A percentile compares a stretch with the other conserved stretches of the same genome.
Conservation (phyloP, 2,329 filamentous ascomycete species). For the Pseudocercospora pini-densiflorae region DNA sequence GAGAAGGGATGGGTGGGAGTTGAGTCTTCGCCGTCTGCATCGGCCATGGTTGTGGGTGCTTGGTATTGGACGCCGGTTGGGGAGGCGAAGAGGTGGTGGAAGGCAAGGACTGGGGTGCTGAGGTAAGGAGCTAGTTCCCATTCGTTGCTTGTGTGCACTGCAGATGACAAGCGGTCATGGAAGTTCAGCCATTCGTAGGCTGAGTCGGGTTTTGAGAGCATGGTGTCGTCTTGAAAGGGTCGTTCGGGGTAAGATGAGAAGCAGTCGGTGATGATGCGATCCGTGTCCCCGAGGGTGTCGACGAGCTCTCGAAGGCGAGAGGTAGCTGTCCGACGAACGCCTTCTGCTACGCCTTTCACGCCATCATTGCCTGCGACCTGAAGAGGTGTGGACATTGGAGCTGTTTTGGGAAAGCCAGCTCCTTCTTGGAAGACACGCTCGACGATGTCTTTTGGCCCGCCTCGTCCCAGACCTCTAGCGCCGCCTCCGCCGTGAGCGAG, state of each 20-base stretch:
- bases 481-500: constrained; percentile 73
- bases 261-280: constrained; percentile 79
- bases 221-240: constrained; percentile 90
- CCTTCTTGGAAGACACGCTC: constrained; percentile 79
- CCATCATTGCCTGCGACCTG: constrained; percentile 29
- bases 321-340: constrained; percentile 73
- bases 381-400: constrained; percentile 29
- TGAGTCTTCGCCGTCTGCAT: constrained; percentile 46
- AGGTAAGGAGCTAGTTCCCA: constrained; percentile 93
- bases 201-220: constrained; percentile 82
- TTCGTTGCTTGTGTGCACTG: constrained; percentile 81
- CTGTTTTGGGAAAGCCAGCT: constrained; percentile 68
- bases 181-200: constrained; percentile 97
- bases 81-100: constrained; percentile 88
- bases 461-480: constrained; percentile 71
- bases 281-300: constrained; percentile 77
- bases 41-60: constrained; percentile 43
- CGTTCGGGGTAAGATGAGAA: constrained; percentile 85
- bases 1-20: constrained; percentile 68
- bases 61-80: constrained; percentile 56
- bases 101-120: constrained; percentile 82
- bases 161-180: constrained; percentile 80
- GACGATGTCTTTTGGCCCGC: constrained; percentile 74
- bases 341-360: constrained; percentile 70
- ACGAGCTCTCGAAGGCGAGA: constrained; percentile 75